A percentile compares a stretch with the other conserved stretches of the same genome.
Evolutionary conservation across 805 yeast species (phyloP).

Genomic region (Candida rishiriensis): DNA sequence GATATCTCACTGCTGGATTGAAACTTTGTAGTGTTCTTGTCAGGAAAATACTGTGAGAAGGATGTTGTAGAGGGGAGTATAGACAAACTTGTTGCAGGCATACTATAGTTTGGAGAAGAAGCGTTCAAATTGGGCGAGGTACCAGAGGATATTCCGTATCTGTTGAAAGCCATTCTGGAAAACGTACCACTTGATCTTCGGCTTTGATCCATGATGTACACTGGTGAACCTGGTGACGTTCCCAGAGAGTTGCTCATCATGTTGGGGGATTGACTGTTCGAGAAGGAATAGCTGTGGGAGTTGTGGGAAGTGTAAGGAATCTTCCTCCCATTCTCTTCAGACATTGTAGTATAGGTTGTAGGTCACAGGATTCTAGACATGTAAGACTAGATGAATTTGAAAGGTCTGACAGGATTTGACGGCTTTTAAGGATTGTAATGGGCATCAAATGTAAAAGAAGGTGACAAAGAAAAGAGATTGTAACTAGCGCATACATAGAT

Average conservation of each 20-base stretch:
- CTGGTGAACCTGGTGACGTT: slow-evolving; percentile 21
- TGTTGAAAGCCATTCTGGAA: slow-evolving; percentile 56
- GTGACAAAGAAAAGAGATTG: too few relatives aligned
- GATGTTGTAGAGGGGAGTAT: slow-evolving; percentile 16
- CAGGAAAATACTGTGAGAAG: slow-evolving; percentile 21
- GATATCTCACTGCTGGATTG: slow-evolving; percentile 32
- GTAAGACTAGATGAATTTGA: too few relatives aligned
- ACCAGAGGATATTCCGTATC: slow-evolving; percentile 40
- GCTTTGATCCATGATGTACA: slow-evolving; percentile 17
- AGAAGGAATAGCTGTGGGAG: slow-evolving; percentile 3
- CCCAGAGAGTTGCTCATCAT: slow-evolving; percentile 11
- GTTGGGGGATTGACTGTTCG: slow-evolving; percentile 2
- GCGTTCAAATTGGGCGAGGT: slow-evolving; percentile 9
- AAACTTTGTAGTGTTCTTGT: slow-evolving; percentile 24
- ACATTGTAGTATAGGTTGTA: neutral
- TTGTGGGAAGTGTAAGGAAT: neutral
- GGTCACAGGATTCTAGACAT: too few relatives aligned
- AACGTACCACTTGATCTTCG: slow-evolving; percentile 31
- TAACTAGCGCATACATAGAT: too few relatives aligned
- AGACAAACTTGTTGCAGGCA: slow-evolving; percentile 20
- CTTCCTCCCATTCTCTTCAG: slow-evolving; percentile 3
- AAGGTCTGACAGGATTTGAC: too few relatives aligned
- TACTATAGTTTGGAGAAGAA: slow-evolving; percentile 10
- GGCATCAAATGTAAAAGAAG: too few relatives aligned
- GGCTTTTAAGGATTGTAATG: too few relatives aligned